Conservation (phyloP, 192 early-diverging fungal genomes). For the Linnemannia elongata region DNA sequence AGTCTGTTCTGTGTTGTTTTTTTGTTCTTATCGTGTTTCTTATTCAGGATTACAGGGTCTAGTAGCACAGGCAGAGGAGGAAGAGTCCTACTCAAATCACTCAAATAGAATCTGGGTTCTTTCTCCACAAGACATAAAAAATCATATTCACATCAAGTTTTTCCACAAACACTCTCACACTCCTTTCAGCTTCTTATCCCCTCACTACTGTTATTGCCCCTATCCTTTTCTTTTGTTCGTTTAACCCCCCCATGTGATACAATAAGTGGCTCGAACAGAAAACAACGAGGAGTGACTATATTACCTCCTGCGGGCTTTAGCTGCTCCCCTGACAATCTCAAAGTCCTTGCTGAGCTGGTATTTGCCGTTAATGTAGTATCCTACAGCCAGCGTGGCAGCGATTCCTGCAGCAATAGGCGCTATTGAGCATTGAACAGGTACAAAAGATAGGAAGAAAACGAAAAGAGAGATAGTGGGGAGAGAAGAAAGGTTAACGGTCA, state of each 20-base stretch:
- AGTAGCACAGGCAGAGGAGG: background rate
- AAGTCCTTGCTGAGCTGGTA: slow-evolving; percentile 48
- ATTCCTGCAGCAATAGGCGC: slow-evolving; percentile 24
- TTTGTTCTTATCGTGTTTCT: no score
- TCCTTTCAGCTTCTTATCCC: no score
- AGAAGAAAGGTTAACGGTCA: background rate
- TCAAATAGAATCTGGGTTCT: background rate
- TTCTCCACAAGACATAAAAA: slow-evolving; percentile 12
- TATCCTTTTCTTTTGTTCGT: background rate
- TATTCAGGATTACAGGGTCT: background rate
- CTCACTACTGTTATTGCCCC: no score
- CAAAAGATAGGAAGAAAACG: background rate
- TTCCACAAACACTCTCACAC: background rate
- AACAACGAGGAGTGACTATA: background rate
- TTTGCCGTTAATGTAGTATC: slow-evolving; percentile 38
- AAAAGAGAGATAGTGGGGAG: background rate
- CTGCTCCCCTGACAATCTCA: background rate
- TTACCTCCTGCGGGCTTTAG: slow-evolving; percentile 25
- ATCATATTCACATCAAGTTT: background rate
- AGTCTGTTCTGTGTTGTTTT: background rate
- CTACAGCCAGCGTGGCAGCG: slow-evolving; percentile 27
- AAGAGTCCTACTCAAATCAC: background rate
- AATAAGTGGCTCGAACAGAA: background rate
- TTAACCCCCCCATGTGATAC: background rate
- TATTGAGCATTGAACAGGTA: background rate